Evolutionary conservation across 805 yeast species (phyloP), one percentile per base, ranked within the genome.

Genomic region (Scheffersomyces stipitis): DNA sequence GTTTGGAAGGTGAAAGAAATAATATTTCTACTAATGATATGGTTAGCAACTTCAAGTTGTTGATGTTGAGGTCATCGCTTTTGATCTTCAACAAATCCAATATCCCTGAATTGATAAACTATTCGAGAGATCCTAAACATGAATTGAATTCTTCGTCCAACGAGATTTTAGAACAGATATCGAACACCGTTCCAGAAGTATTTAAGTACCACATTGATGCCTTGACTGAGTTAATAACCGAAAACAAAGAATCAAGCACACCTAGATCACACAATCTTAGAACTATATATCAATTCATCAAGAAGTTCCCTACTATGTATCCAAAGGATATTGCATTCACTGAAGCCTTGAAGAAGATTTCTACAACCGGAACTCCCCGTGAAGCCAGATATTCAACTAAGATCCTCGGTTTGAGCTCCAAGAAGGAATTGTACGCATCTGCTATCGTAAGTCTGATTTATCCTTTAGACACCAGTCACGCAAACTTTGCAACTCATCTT

Each of bases 311-410:
- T 1, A 76, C 75, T 3, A 60, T 66, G 22, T 60, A 76, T 14
- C 73, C 79, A 3, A 58, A 61, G n/a, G 66, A 69, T 15, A 66
- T 63, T 7, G 51, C 49, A 3, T 78, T 81, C 43, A 46, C 64
- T 12, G 71, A 72, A 6, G 59, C 64, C 10, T 55, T 87, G 32
- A 61, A 67, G 30, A 54, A 60, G 2, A 59, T 81, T 18, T 75
- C 83, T 0, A 44, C 64, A 0, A 46, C 51, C 1, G 91, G 91
- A 0, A 58, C 75, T 2, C 78, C 86, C 1, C 28, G 50, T 7
- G 87, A 82, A 48, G 82, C 91, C 0, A 78, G 71, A 49, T 85
- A 81, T 52, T 73, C 90, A 0, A 62, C 78, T 6, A 80, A 78
- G 51, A 60, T 85, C 5, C 42, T 86, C 5, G 71, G 78, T 2